Percentiles rank a stretch among this genome's conserved stretches.
These are phyloP conservation scores for Russula earlei DNA, from an alignment of 768 basidiomycete genomes.

Conservation along the genomic window DNA sequence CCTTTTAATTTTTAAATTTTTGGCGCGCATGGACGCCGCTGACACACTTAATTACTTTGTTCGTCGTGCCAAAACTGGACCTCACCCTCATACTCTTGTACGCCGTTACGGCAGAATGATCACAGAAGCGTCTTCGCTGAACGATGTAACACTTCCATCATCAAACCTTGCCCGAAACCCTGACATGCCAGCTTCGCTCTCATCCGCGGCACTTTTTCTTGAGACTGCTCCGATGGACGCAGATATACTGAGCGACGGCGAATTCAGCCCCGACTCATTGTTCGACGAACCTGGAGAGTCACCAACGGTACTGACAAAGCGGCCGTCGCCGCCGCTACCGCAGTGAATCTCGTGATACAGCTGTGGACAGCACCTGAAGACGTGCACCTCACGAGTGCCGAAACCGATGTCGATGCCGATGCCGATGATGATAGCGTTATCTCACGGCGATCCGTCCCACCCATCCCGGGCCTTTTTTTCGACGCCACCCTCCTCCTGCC, in stretches of 20 bases:
- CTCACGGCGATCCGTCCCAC: conserved; percentile 35
- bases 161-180: conserved; percentile 1
- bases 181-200: not conserved
- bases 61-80: not conserved
- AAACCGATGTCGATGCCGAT: too few relatives aligned
- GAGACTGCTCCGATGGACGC: not conserved
- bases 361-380: not conserved
- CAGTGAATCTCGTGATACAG: not conserved
- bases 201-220: not conserved
- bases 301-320: conserved; percentile 2
- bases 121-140: not conserved
- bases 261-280: conserved; percentile 34
- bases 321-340: not conserved
- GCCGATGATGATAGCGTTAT: conserved; percentile 16
- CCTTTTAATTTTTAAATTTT: too few relatives aligned
- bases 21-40: not conserved
- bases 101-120: conserved; percentile 4
- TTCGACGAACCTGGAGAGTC: conserved; percentile 35
- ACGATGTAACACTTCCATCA: not conserved
- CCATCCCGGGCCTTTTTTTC: conserved; percentile 60
- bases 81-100: not conserved
- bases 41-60: not conserved
- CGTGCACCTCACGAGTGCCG: not conserved
- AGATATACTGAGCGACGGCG: conserved; percentile 6
- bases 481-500: conserved; percentile 43